Evolutionary conservation across 805 yeast species (phyloP).

Genomic region (Ogataea degrootiae): DNA sequence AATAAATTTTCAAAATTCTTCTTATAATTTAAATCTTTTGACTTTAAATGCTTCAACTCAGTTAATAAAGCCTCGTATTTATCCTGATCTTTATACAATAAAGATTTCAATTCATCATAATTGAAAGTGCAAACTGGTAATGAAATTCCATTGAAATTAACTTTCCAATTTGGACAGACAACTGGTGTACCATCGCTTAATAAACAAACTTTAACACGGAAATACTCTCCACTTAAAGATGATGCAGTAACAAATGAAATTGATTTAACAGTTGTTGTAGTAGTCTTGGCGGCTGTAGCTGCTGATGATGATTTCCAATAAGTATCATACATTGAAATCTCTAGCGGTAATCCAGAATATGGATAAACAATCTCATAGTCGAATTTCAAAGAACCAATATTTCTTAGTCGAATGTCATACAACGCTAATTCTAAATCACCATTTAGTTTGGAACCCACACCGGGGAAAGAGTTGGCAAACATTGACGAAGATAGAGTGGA

Average conservation of each 20-base stretch:
- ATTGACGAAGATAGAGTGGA: slow-evolving; percentile 68
- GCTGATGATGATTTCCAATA: slow-evolving; percentile 90
- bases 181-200: slow-evolving; percentile 84
- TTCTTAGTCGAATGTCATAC: slow-evolving; percentile 73
- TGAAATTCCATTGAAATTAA: slow-evolving; percentile 43
- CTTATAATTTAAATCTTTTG: slow-evolving; percentile 7
- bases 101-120: slow-evolving; percentile 34
- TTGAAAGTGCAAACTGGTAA: slow-evolving; percentile 59
- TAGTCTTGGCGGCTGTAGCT: slow-evolving; percentile 11
- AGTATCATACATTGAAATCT: slow-evolving; percentile 88
- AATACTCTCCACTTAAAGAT: slow-evolving; percentile 77
- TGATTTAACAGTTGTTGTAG: slow-evolving; percentile 19
- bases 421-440: slow-evolving; percentile 58
- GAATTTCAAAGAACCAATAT: slow-evolving; percentile 76
- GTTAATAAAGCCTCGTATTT: slow-evolving; percentile 13
- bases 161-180: slow-evolving; percentile 64
- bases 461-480: slow-evolving; percentile 34
- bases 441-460: slow-evolving; percentile 34
- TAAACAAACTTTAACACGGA: slow-evolving; percentile 62
- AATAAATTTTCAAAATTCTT: slow-evolving; percentile 39
- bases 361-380: slow-evolving; percentile 83
- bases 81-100: slow-evolving; percentile 19
- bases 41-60: slow-evolving; percentile 11
- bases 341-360: slow-evolving; percentile 77
- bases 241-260: slow-evolving; percentile 87